Conservation (phyloP, 148 eudicot genomes). For the Hydrangea macrophylla region DNA sequence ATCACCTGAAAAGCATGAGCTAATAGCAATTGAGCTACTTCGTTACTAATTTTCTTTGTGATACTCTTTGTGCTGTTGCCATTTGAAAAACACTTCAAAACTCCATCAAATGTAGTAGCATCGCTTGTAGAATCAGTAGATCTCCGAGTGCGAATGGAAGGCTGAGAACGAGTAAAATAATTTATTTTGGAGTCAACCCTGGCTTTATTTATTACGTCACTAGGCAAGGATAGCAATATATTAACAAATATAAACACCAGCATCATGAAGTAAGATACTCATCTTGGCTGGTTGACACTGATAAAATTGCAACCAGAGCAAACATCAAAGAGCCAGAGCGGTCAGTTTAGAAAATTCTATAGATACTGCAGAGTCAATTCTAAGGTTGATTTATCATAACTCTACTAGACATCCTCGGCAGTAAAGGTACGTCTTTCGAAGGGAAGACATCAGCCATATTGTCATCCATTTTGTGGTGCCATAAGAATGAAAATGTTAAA, state of each 20-base stretch:
- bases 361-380: neutral
- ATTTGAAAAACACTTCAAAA: conserved; percentile 58
- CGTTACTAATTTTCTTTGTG: conserved; percentile 56
- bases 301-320: neutral
- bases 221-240: neutral
- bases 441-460: no score
- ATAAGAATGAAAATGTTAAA: no score
- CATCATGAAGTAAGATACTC: conserved; percentile 1
- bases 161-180: conserved; percentile 30
- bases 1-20: conserved; percentile 82
- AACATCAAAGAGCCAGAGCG: neutral
- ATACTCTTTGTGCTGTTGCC: conserved; percentile 46
- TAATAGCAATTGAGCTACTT: conserved; percentile 61
- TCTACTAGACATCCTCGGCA: no score
- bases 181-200: neutral
- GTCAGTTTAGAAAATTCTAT: neutral
- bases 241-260: neutral
- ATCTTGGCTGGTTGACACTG: neutral
- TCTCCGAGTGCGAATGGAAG: conserved; percentile 59
- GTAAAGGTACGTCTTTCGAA: no score
- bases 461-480: no score
- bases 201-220: neutral
- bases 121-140: conserved; percentile 37
- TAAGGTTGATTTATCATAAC: neutral
- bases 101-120: conserved; percentile 38